Conservation (phyloP, 495 filamentous ascomycete species). For the Neurospora discreta region DNA sequence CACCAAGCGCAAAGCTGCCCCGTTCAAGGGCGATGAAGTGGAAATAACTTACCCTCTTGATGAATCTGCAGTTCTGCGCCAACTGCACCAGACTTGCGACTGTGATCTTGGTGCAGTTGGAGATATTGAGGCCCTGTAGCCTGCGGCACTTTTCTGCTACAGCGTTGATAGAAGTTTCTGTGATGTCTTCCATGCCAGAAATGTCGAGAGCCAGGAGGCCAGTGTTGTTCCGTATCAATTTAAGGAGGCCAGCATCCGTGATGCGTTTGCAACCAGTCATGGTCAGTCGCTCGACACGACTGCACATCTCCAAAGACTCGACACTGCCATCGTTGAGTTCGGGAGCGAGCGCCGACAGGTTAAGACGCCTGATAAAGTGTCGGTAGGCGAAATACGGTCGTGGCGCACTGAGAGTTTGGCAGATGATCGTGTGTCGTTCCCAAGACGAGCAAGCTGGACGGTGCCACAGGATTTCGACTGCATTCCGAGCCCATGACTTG, state of each 20-base stretch:
- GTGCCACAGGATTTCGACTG: slow-evolving; percentile 91
- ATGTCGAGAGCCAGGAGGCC: slow-evolving; percentile 87
- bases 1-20: neutral
- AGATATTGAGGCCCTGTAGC: slow-evolving; percentile 89
- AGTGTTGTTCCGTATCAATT: slow-evolving; percentile 66
- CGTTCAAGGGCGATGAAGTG: neutral
- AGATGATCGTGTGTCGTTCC: slow-evolving; percentile 65
- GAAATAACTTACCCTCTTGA: slow-evolving; percentile 64
- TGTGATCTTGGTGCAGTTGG: slow-evolving; percentile 71
- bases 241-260: slow-evolving; percentile 71
- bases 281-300: slow-evolving; percentile 85
- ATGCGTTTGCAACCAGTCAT: slow-evolving; percentile 80
- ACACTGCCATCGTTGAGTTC: slow-evolving; percentile 85
- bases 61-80: slow-evolving; percentile 68
- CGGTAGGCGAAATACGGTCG: slow-evolving; percentile 74
- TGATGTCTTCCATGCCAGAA: slow-evolving; percentile 66
- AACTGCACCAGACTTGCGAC: slow-evolving; percentile 76
- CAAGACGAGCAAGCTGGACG: slow-evolving; percentile 82
- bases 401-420: slow-evolving; percentile 55
- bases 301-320: slow-evolving; percentile 69
- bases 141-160: slow-evolving; percentile 71
- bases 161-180: slow-evolving; percentile 68
- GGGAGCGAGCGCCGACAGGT: slow-evolving; percentile 65
- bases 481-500: slow-evolving; percentile 84
- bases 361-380: slow-evolving; percentile 80